Base-by-base conservation (phyloP, 2,329 filamentous ascomycete genomes). In the Penicillium sp. region DNA sequence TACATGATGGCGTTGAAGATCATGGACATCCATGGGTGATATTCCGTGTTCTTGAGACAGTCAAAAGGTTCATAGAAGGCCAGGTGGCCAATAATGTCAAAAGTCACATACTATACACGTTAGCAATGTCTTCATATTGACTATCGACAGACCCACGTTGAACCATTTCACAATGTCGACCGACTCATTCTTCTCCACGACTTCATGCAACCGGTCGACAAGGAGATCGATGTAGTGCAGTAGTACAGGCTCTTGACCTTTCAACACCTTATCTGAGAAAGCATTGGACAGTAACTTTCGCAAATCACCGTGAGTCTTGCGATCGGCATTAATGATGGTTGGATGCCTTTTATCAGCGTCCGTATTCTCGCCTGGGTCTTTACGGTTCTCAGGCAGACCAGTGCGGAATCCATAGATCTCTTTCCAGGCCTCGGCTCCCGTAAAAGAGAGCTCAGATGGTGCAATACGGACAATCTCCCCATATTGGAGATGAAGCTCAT, bases 81-180 rank as follows among this genome's bases (percentile, higher is more conserved):
- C 27, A 55, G 24, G 24, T 51, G 37, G 7, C 53, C 53, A 29
- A 51, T 55, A 31, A 55, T 55, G n/a, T 55, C 53, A 27, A 55
- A 55, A 4, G 48, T 47, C 22, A 47, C 44, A 27, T 47, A 47
- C 44, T 47, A 13, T n/a, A 2, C 13, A 47, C 2, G 22, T 27
- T 27, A 27, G 27, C 4, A n/a, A 19, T 27, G n/a, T 4, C 8
- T 22, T 48, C 47, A 14, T 10, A 21, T n/a, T 5, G 16, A 22
- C 8, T 11, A 4, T 29, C 9, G 6, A 3, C 5, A 46, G 16
- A 47, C 44, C 10, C 10, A 54, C 52, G 27, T 54, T 54, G 26
- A 54, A 54, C 52, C 52, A 54, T 31, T 54, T 54, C 22, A 54
- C 52, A 16, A 54, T 54, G 21, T 54, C 52, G 16, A 54, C 52